Percentiles rank a stretch among this genome's conserved stretches.
These are phyloP conservation scores for Trypanosoma cruzi DNA, from an alignment of 208 protist species.

Conservation along the genomic window DNA sequence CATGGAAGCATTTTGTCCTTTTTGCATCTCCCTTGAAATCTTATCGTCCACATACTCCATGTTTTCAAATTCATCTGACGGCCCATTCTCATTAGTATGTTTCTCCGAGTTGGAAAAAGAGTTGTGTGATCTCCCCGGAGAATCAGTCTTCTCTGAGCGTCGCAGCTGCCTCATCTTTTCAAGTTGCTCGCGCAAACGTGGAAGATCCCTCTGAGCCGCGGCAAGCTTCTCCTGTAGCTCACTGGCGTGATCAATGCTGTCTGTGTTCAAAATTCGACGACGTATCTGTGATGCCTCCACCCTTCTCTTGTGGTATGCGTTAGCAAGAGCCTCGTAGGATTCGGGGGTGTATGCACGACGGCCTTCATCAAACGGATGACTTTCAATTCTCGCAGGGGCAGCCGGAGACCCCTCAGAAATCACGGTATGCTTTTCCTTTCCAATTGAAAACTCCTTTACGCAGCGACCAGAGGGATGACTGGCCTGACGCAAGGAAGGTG, in stretches of 20 bases:
- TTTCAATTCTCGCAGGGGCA: conserved; percentile 1
- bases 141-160: conserved; percentile 14
- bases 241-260: conserved; percentile 63
- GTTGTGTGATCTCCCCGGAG: neutral
- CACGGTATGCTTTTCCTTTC: conserved; percentile 32
- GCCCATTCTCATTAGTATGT: conserved; percentile 8
- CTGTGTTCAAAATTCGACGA: conserved; percentile 67
- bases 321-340: conserved; percentile 62
- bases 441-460: conserved; percentile 82
- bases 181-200: conserved; percentile 58
- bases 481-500: conserved; percentile 67
- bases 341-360: conserved; percentile 38
- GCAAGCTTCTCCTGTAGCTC: conserved; percentile 66
- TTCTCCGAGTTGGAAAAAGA: conserved; percentile 12
- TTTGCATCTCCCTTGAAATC: neutral
- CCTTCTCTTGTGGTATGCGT: conserved; percentile 85
- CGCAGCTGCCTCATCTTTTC: conserved; percentile 51
- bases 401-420: neutral
- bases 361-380: conserved; percentile 18
- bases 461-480: conserved; percentile 55
- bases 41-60: neutral
- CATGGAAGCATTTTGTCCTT: neutral
- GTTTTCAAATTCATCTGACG: neutral
- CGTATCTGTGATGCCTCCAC: conserved; percentile 85
- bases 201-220: conserved; percentile 46